Conservation (phyloP, 352 stramenopile genomes). For the Phytopythium ostracodes region DNA sequence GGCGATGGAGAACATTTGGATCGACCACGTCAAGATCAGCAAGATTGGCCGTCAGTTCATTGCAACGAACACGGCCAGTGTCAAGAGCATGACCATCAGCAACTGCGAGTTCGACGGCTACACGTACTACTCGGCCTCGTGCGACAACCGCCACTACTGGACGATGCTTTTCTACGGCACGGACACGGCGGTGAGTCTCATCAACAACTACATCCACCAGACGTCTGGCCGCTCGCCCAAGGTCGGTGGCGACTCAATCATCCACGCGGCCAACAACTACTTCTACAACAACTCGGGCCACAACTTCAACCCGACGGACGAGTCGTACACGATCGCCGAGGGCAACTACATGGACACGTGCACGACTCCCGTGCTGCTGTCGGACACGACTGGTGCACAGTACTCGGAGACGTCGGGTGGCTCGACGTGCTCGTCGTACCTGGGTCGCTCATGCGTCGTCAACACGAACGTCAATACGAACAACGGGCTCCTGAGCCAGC, state of each 20-base stretch:
- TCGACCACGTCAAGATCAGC: slow-evolving; percentile 35
- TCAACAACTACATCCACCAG: slow-evolving; percentile 32
- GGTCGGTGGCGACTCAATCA: slow-evolving; percentile 18
- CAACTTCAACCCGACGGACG: slow-evolving; percentile 13
- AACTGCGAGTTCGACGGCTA: slow-evolving; percentile 46
- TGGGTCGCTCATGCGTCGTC: slow-evolving; percentile 14
- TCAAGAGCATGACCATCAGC: slow-evolving; percentile 39
- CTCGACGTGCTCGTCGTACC: slow-evolving; percentile 14
- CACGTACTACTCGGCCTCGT: slow-evolving; percentile 34
- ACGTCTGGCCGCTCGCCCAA: slow-evolving; percentile 29
- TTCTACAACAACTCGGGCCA: slow-evolving; percentile 18
- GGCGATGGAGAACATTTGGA: slow-evolving; percentile 24
- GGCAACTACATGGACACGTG: slow-evolving; percentile 27
- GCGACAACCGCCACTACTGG: slow-evolving; percentile 45
- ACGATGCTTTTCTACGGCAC: slow-evolving; percentile 38
- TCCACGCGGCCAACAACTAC: slow-evolving; percentile 25
- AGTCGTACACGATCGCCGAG: slow-evolving; percentile 18
- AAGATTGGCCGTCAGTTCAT: slow-evolving; percentile 33
- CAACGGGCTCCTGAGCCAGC: slow-evolving; percentile 15
- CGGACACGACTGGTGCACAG: slow-evolving; percentile 10
- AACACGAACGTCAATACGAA: slow-evolving; percentile 17
- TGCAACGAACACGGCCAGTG: slow-evolving; percentile 24
- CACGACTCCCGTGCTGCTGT: slow-evolving; percentile 16
- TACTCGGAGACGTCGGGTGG: slow-evolving; percentile 11
- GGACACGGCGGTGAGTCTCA: slow-evolving; percentile 25